Evolutionary conservation across 495 filamentous ascomycete species (phyloP), one percentile per base, ranked within the genome.

Genomic region (Cercophora samala): DNA sequence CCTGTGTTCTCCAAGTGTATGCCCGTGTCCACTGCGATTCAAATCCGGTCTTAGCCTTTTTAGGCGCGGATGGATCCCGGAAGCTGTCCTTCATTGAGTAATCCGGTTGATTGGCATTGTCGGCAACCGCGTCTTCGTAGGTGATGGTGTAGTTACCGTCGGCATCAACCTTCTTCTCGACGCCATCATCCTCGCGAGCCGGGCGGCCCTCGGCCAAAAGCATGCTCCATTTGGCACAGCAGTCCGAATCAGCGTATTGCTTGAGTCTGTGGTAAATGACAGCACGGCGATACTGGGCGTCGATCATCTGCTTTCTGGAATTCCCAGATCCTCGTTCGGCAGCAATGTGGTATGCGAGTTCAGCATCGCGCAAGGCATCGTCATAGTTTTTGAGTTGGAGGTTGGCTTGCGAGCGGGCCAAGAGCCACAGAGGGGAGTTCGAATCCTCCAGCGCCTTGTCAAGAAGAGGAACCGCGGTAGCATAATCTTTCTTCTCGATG

Each of bases 391-490:
- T 77, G 17, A 78, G 74, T 64, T 93, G 90, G 9, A 91, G 85
- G 72, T 92, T 89, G 26, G 93, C 93, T 13, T 88, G 93, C 2
- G 92, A 91, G 25, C 96, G 92, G 74, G 95, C 89, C 67, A 97
- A 87, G 68, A 95, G 90, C 85, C 96, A 98, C 66, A 86, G 76
- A 5, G 92, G 90, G 8, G 93, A 90, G 37, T 83, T 86, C 13
- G 91, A 88, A 6, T 84, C 75, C 26, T 81, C 70, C 5, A 99
- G 79, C n/a, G 93, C 95, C 58, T 83, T 79, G n/a, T 93, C 91
- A 69, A 91, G 92, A 69, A 89, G 81, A 8, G 78, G 75, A 71
- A 97, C 86, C 11, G 93, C 94, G 26, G 81, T 79, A 11, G 79
- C 74, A 68, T 86, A 95, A 62, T 96, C 82, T 56, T 84, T 83